phyloP scores from a whole-genome alignment of 345 rosid genomes.

The Linum trigynum region DNA sequence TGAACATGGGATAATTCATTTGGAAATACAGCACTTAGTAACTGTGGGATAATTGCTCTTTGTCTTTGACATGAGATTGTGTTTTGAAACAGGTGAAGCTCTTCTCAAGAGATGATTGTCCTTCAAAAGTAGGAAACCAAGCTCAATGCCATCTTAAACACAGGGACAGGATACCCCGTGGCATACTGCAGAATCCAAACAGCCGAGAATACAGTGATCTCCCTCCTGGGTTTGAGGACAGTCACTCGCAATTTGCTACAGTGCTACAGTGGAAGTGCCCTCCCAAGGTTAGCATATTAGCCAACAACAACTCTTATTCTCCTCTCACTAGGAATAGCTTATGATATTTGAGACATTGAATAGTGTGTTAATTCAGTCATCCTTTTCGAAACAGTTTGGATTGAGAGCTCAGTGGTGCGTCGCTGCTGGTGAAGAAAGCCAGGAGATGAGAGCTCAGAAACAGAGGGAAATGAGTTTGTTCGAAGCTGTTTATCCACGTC shows the following conservation, averaged over 20 bases:
- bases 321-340: background rate
- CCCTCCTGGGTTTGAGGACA: slow-evolving; percentile 44
- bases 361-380: no score
- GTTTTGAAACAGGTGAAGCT: slow-evolving; percentile 32
- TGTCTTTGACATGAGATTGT: slow-evolving; percentile 5
- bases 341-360: no score
- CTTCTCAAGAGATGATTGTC: slow-evolving; percentile 39
- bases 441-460: slow-evolving; percentile 32
- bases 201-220: slow-evolving; percentile 15
- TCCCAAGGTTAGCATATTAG: slow-evolving; percentile 29
- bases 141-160: slow-evolving; percentile 14
- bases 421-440: slow-evolving; percentile 49
- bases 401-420: slow-evolving; percentile 30
- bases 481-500: slow-evolving; percentile 46
- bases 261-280: slow-evolving; percentile 44
- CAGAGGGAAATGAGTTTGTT: slow-evolving; percentile 34
- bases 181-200: slow-evolving; percentile 9
- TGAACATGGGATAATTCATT: no score
- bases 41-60: background rate
- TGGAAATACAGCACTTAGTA: background rate
- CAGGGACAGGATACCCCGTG: slow-evolving; percentile 6
- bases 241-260: slow-evolving; percentile 5
- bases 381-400: slow-evolving; percentile 28
- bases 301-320: background rate
- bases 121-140: slow-evolving; percentile 33